A percentile compares a stretch with the other conserved stretches of the same genome.
phyloP scores from a whole-genome alignment of 2,329 filamentous ascomycete species.

The Penicillium brasilianum region DNA sequence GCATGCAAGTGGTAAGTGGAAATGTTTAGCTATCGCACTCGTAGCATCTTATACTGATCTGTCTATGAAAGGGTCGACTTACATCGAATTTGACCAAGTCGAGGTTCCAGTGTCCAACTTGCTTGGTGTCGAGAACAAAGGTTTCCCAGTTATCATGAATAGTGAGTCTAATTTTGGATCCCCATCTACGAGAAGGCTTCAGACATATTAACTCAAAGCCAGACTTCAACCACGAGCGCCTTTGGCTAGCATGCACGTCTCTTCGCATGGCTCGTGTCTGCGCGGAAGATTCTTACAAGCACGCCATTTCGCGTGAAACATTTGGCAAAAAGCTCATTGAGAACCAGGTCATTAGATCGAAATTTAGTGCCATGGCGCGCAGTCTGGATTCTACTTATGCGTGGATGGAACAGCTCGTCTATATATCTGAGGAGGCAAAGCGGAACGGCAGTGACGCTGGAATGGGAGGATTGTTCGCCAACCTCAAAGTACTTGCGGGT shows the following conservation, averaged over 20 bases:
- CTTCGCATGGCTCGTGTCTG: conserved; percentile 64
- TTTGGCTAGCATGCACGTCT: conserved; percentile 61
- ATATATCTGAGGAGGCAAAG: conserved; percentile 43
- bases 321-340: conserved; percentile 63
- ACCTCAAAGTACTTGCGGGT: conserved; percentile 56
- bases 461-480: conserved; percentile 31
- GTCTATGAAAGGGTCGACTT: conserved; percentile 56
- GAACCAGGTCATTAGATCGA: conserved; percentile 62
- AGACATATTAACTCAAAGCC: background rate
- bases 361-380: conserved; percentile 60
- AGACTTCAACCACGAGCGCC: conserved; percentile 65
- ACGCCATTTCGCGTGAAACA: conserved; percentile 59
- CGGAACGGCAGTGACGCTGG: conserved; percentile 21
- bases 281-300: conserved; percentile 57
- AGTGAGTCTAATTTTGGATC: conserved; percentile 41
- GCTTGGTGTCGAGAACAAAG: conserved; percentile 77
- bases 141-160: conserved; percentile 76
- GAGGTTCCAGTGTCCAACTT: conserved; percentile 77
- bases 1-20: conserved; percentile 57
- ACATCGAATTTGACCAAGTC: conserved; percentile 79
- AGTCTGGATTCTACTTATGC: conserved; percentile 63
- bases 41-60: background rate
- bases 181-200: too few relatives aligned
- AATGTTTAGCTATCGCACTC: background rate
- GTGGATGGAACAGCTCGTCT: conserved; percentile 64